Base-by-base conservation (phyloP, 2,329 filamentous ascomycete genomes). In the Verticillium zaregamsianum region DNA sequence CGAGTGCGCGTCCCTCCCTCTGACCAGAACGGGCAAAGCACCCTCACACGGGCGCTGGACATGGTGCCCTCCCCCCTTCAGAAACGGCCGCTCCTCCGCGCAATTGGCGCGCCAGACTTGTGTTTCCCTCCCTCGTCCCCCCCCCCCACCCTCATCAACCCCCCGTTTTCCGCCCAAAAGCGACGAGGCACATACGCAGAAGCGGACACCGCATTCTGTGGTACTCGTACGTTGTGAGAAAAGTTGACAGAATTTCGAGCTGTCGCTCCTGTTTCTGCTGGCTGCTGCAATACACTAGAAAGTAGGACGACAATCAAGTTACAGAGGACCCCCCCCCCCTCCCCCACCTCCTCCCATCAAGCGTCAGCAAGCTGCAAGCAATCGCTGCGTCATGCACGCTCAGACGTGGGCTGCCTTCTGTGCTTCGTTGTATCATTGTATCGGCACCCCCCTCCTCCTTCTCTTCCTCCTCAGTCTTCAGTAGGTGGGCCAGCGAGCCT, bases 371-470 rank as follows among this genome's bases (percentile, higher is more conserved):
- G 23, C 25, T 62, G 61, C 64, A 63, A 62, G 63, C 52, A 63
- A 66, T 62, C 35, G 54, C 61, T 65, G 65, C 64, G 65, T 62
- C 60, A 66, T 65, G 59, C 60, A 62, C 62, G 59, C 63, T 59
- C 63, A 62, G 63, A 65, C 58, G 39, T 57, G 33, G 54, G 58
- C 52, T 59, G 55, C 52, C 62, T 49, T 62, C 60, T 55, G 61
- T 62, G 62, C 58, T 28, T 28, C 28, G 3, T 28, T 28, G 28
- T 28, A 28, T 28, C 60, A 59, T 37, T 35, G 45, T 60, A 57
- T 54, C 58, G 40, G 33, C 62, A 61, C 59, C 57, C 62, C 60
- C 54, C 61, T 15, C 37, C 57, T 54, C 25, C 35, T 32, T 40
- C 60, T 45, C 63, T 15, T 32, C 57, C 45, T 23, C 35, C 32